Evolutionary conservation across 2,329 filamentous ascomycete genomes (phyloP), one percentile per base, ranked within the genome.

Genomic region (Aureobasidium mangrovei): DNA sequence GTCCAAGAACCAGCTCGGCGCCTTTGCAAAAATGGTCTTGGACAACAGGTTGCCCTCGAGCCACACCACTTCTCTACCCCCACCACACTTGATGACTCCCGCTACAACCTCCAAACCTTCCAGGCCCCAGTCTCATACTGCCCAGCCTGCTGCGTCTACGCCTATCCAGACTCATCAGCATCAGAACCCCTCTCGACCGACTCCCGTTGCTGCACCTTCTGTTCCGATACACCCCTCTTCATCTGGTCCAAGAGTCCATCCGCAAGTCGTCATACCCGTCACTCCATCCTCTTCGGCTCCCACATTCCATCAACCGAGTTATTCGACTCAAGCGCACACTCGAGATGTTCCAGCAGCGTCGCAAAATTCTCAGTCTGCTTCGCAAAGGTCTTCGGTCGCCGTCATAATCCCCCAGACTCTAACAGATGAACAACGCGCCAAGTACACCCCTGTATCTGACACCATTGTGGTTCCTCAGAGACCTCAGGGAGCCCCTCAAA

Each of bases 1-100:
- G 7, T 36, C 44, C 32, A 57, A 55, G 36, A 52, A 56, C 39
- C 64, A 65, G 12, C 68, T 82, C 26, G 77, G 76, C 55, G 68
- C 74, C 1, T 81, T 83, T 62, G 77, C 78, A 24, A 73, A 69
- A 53, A 76, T 79, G 74, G 70, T 82, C 53, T 60, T 81, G 41
- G 72, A 71, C 27, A 63, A 63, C 31, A 70, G 68, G 4, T 29
- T 53, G 32, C 33, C 49, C 3, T 47, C 52, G 38, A 41, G 18
- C 6, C 4, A 60, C 40, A 44, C 31, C 26, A 28, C 46, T 35
- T 18, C 40, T 31, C 54, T n/a, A 56, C 9, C 3, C 38, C 32
- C 3, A 28, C 45, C 26, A 18, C 40, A 4, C 10, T 10, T 2
- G 18, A 18, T 18, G 18, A 18, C 4, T 6, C 4, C 46, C 3